phyloP scores from a whole-genome alignment of 345 rosid species.

The Boechera retrofracta region DNA sequence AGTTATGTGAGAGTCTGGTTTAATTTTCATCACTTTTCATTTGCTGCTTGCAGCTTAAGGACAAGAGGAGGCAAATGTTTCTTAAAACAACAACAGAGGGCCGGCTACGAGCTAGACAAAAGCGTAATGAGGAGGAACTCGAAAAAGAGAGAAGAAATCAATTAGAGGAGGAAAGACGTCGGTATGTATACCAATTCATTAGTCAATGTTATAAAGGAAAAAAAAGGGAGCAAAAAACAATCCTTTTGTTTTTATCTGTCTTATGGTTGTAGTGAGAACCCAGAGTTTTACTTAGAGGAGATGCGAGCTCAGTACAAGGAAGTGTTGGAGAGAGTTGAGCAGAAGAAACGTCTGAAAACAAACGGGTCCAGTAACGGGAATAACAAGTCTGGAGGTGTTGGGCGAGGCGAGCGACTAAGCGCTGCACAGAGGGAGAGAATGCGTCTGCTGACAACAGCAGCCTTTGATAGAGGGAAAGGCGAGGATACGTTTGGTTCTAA shows the following conservation, averaged over 20 bases:
- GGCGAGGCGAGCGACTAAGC: slow-evolving; percentile 95
- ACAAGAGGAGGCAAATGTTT: slow-evolving; percentile 80
- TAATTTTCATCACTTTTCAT: slow-evolving; percentile 12
- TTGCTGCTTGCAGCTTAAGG: slow-evolving; percentile 68
- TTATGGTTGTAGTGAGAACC: slow-evolving; percentile 69
- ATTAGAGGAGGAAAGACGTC: slow-evolving; percentile 80
- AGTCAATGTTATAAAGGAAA: slow-evolving; percentile 1
- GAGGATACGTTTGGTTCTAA: slow-evolving; percentile 90
- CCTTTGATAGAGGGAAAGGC: slow-evolving; percentile 96
- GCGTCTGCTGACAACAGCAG: slow-evolving; percentile 94
- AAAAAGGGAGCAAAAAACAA: neutral
- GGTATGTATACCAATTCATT: slow-evolving; percentile 59
- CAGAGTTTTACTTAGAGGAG: slow-evolving; percentile 80
- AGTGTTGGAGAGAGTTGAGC: slow-evolving; percentile 79
- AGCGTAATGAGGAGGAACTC: slow-evolving; percentile 76
- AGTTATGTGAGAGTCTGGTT: slow-evolving; percentile 6
- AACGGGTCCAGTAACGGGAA: slow-evolving; percentile 81
- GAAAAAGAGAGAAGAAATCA: slow-evolving; percentile 81
- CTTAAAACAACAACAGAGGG: slow-evolving; percentile 91
- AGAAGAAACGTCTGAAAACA: slow-evolving; percentile 81
- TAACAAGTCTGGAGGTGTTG: slow-evolving; percentile 69
- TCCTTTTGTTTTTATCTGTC: slow-evolving; percentile 13
- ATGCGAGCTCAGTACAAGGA: slow-evolving; percentile 73
- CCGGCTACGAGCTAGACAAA: slow-evolving; percentile 89
- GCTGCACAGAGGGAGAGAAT: slow-evolving; percentile 96